Percentiles rank a stretch among this genome's conserved stretches.
Evolutionary conservation across 176 grass and related monocot genomes (phyloP).

Genomic region (sorghum (Sorghum bicolor)): DNA sequence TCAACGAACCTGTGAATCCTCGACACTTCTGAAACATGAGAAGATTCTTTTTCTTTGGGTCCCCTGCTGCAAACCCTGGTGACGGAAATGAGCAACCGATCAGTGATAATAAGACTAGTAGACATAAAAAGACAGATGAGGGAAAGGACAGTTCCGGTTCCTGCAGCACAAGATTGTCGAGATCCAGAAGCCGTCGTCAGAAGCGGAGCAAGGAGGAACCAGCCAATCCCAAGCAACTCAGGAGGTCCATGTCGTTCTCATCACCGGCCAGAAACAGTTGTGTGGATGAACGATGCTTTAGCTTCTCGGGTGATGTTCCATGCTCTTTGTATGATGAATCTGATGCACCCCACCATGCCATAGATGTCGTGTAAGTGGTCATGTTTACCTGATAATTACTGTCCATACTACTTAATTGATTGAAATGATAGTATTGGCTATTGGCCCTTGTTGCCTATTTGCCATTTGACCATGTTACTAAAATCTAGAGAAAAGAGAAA

Average conservation of each 20-base stretch:
- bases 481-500: background rate
- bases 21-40: constrained; percentile 11
- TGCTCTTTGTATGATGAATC: constrained; percentile 17
- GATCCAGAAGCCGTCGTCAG: background rate
- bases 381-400: background rate
- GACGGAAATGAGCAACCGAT: background rate
- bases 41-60: constrained; percentile 47
- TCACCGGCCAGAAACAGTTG: background rate
- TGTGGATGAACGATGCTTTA: constrained; percentile 33
- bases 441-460: background rate
- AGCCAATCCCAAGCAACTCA: constrained; percentile 12
- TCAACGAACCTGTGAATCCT: background rate
- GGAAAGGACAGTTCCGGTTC: constrained; percentile 1
- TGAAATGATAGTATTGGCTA: background rate
- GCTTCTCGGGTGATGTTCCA: constrained; percentile 39
- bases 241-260: constrained; percentile 43
- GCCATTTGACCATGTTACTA: background rate
- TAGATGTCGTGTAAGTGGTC: constrained; percentile 27
- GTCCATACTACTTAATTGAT: background rate
- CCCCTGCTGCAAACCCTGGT: background rate
- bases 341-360: background rate
- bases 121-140: background rate
- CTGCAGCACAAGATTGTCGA: background rate
- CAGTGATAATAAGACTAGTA: background rate
- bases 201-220: background rate